Evolutionary conservation across 345 rosid species (phyloP), one percentile per base, ranked within the genome.

Genomic region (Clarkia xantiana): DNA sequence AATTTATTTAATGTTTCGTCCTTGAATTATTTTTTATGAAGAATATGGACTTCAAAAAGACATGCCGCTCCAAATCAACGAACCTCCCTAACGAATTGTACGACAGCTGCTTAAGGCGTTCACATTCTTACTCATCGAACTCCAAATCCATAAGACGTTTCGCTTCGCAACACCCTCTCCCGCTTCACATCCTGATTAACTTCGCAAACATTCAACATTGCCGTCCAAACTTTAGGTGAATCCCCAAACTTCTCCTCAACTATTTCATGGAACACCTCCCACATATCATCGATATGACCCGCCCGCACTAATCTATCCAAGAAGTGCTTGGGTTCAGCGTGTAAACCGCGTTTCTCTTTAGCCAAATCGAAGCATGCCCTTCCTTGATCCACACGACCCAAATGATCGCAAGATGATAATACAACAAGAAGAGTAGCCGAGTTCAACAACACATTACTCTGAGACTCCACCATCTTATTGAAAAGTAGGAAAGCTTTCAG

Each of bases 401-500:
- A 72, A 67, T 83, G 87, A 42, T 75, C 83, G 63, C 96, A 86
- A 52, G 90, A 94, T 8, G 90, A 80, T 62, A 83, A 56, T 55
- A 86, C 74, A 52, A 77, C 76, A 0, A 86, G 90, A 71, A 86
- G 76, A 44, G 94, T 83, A 48, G 81, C 79, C 6, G 82, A 70
- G 67, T 83, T 86, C 7, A 90, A 78, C 16, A 18, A 58, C 40
- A 76, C 74, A 40, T 55, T 44, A 8, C 66, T 61, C 46, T 53
- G 62, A 19, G 61, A 67, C 47, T 66, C 69, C 18, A 66, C 71
- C 94, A 81, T 79, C 58, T 70, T 66, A 29, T 62, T 42, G 55
- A 86, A 81, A 36, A 76, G 71, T 56, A 67, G 61, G 51, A 86
- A 65, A 8, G 85, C 94, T 44, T 73, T 74, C 44, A 23, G 52